These are phyloP conservation scores for Croton laevigatus DNA, from an alignment of 441 rosid genomes.

Conservation along the genomic window DNA sequence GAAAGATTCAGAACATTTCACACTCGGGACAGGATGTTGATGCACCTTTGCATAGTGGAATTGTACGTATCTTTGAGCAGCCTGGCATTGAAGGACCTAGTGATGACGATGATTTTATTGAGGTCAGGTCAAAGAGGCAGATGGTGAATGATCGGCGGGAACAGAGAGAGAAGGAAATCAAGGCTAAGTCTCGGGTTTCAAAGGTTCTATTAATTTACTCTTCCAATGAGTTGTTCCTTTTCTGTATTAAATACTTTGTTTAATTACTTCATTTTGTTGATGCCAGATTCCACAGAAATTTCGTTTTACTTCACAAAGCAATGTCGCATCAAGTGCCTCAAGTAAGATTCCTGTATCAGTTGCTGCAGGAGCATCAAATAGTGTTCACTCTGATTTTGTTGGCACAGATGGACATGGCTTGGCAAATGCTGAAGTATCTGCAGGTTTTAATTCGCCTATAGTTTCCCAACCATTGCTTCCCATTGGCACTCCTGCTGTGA, in stretches of 20 bases:
- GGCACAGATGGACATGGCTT: conserved; percentile 36
- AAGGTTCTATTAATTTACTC: conserved; percentile 55
- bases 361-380: conserved; percentile 42
- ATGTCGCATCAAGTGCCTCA: conserved; percentile 30
- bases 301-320: conserved; percentile 44
- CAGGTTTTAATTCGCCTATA: conserved; percentile 36
- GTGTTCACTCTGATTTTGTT: conserved; percentile 33
- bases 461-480: conserved; percentile 70
- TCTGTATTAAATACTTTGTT: conserved; percentile 3
- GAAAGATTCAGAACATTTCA: conserved; percentile 41
- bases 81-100: conserved; percentile 92
- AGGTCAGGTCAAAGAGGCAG: conserved; percentile 98
- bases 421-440: conserved; percentile 39
- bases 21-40: conserved; percentile 56
- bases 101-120: conserved; percentile 93
- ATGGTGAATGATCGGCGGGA: conserved; percentile 96
- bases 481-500: conserved; percentile 69
- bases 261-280: conserved; percentile 26
- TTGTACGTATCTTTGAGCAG: conserved; percentile 79
- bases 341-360: conserved; percentile 39
- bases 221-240: conserved; percentile 17
- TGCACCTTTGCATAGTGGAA: conserved; percentile 75
- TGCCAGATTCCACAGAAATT: conserved; percentile 60
- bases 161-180: conserved; percentile 94
- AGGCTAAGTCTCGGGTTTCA: conserved; percentile 70